phyloP scores from a whole-genome alignment of 768 basidiomycete genomes.

The Trametes meyenii region DNA sequence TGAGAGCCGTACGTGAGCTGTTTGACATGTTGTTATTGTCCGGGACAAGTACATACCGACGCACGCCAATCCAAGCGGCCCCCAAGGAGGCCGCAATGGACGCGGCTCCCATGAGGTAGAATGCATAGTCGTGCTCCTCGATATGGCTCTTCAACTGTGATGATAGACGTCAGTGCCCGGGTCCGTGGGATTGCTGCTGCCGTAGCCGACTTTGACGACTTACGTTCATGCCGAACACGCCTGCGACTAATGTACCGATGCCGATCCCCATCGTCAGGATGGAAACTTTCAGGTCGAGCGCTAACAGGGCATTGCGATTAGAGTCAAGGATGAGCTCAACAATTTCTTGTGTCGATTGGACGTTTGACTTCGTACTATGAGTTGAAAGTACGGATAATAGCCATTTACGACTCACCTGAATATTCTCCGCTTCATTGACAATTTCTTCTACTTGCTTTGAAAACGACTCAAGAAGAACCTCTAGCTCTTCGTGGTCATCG shows the following conservation, averaged over 20 bases:
- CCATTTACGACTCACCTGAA: conserved; percentile 54
- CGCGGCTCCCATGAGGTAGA: conserved; percentile 29
- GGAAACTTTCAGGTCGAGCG: conserved; percentile 92
- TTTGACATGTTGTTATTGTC: background rate
- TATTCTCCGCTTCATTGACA: conserved; percentile 89
- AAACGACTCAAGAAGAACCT: conserved; percentile 92
- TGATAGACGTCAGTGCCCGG: conserved; percentile 33
- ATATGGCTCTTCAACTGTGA: conserved; percentile 31
- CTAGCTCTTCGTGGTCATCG: conserved; percentile 90
- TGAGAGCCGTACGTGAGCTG: background rate
- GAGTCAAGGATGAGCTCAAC: conserved; percentile 96
- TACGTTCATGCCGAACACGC: conserved; percentile 97
- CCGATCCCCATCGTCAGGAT: conserved; percentile 94
- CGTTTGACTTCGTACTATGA: conserved; percentile 65
- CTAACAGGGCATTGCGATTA: conserved; percentile 90
- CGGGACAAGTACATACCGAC: conserved; percentile 17
- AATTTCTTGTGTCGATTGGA: conserved; percentile 97
- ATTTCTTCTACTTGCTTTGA: conserved; percentile 97
- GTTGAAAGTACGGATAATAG: background rate
- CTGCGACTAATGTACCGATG: conserved; percentile 85
- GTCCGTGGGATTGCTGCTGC: conserved; percentile 1
- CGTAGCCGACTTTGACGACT: conserved; percentile 35
- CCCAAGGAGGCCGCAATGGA: conserved; percentile 23
- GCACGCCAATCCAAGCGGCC: conserved; percentile 29
- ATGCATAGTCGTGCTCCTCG: conserved; percentile 32